Conservation (phyloP, 2,329 filamentous ascomycete species). For the Achaetomium macrosporum region DNA sequence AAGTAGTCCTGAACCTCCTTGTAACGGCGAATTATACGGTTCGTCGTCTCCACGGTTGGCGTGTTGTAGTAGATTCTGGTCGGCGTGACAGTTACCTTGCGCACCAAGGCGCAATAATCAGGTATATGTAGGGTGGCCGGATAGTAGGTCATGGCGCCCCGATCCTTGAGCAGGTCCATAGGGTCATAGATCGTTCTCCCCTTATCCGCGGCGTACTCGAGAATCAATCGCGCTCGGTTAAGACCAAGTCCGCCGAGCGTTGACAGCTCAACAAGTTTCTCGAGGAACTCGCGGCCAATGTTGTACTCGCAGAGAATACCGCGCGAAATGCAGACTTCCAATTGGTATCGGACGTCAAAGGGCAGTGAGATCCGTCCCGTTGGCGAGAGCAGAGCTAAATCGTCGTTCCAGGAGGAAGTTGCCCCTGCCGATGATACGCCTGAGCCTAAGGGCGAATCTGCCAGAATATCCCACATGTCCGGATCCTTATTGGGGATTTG, state of each 20-base stretch:
- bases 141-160: constrained; percentile 42
- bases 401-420: constrained; percentile 11
- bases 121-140: constrained; percentile 50
- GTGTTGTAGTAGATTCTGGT: constrained; percentile 74
- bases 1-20: constrained; percentile 68
- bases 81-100: constrained; percentile 76
- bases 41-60: constrained; percentile 78
- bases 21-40: constrained; percentile 75
- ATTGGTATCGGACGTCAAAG: constrained; percentile 77
- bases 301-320: constrained; percentile 71
- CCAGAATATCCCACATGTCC: constrained; percentile 37
- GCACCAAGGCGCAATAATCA: constrained; percentile 66
- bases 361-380: constrained; percentile 43
- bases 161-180: constrained; percentile 61
- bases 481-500: constrained; percentile 31
- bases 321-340: constrained; percentile 88
- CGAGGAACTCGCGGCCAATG: constrained; percentile 62
- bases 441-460: constrained; percentile 26
- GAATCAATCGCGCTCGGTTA: constrained; percentile 54
- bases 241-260: constrained; percentile 31
- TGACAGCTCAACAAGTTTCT: constrained; percentile 46
- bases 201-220: constrained; percentile 68
- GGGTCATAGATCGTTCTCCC: constrained; percentile 61
- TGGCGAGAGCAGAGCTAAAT: constrained; percentile 29
- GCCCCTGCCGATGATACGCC: not conserved